Base-by-base conservation (phyloP, 2,329 filamentous ascomycete genomes). In the Neofusicoccum parvum region DNA sequence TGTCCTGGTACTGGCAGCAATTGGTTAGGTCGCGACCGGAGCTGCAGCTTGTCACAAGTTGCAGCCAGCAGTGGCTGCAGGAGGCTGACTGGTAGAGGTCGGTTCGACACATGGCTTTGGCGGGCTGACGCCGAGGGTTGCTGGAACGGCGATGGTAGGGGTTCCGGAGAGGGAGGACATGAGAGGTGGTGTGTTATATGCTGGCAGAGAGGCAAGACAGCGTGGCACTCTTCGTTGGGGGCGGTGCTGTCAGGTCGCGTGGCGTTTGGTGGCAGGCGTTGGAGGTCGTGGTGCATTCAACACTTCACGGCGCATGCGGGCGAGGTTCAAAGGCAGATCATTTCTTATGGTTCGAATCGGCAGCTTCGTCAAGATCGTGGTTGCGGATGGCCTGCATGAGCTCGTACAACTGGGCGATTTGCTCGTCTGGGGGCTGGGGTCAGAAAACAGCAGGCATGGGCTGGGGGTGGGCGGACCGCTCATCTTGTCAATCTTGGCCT, bases 371-470 rank as follows among this genome's bases (percentile, higher is more conserved):
- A 23, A 80, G 72, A 11, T 82, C 82, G 67, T 81, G 79, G 70
- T 84, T 83, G 66, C 83, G 80, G 63, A 97, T 96, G 2, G 92
- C 87, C 76, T 91, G 86, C 92, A 97, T 96, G 65, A 99, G 82
- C 76, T 98, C 94, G 75, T 97, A 97, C 70, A 99, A 81, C 78
- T 99, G 95, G 1, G 90, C 92, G 62, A 98, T 83, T 80, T 99
- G 95, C 76, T 98, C 91, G 76, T 98, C 93, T 96, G 68, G 23
- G 10, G 17, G 14, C 17, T 43, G 41, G 43, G 36, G 49, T 66
- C 54, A 62, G 62, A 14, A 36, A 11, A 49, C 37, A 32, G 41
- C 20, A 41, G 53, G 23, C 12, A 23, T 5, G 36, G 41, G 14
- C 7, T 10, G 41, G 36, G 14, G 45, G 37, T 12, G 10, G 56